These are phyloP conservation scores for Zygosaccharomyces pseudobailii DNA, from an alignment of 1,139 yeast species.

Conservation along the genomic window DNA sequence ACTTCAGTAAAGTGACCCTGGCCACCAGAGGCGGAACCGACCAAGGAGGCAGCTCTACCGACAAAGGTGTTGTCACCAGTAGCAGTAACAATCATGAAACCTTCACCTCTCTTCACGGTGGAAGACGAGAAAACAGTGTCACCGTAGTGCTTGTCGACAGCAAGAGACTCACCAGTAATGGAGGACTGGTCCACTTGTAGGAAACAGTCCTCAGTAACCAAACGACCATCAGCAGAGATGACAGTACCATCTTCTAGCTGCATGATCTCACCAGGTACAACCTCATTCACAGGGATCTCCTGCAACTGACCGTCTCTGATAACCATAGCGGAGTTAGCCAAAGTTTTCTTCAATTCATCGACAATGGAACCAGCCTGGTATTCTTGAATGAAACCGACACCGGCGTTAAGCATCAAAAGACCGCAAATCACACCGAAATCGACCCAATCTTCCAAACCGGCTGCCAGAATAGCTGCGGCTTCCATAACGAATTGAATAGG, in stretches of 20 bases:
- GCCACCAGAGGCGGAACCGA: slow-evolving; percentile 92
- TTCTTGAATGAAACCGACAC: slow-evolving; percentile 96
- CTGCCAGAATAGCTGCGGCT: slow-evolving; percentile 96
- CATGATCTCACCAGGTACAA: slow-evolving; percentile 90
- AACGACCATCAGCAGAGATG: slow-evolving; percentile 93
- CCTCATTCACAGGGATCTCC: slow-evolving; percentile 74
- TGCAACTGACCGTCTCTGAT: slow-evolving; percentile 76
- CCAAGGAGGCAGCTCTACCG: slow-evolving; percentile 96
- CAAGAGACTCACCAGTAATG: slow-evolving; percentile 96
- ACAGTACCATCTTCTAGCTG: slow-evolving; percentile 93
- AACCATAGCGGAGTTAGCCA: slow-evolving; percentile 83
- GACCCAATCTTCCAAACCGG: slow-evolving; percentile 98
- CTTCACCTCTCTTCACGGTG: slow-evolving; percentile 96
- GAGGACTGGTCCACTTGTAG: slow-evolving; percentile 97
- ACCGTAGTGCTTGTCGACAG: slow-evolving; percentile 89
- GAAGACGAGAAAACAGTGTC: slow-evolving; percentile 91
- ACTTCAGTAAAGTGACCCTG: slow-evolving; percentile 97
- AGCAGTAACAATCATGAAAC: slow-evolving; percentile 90
- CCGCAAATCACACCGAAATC: slow-evolving; percentile 98
- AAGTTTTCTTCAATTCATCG: slow-evolving; percentile 87
- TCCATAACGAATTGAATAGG: slow-evolving; percentile 99
- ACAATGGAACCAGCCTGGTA: slow-evolving; percentile 97
- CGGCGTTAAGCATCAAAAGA: slow-evolving; percentile 80
- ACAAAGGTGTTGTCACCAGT: slow-evolving; percentile 93
- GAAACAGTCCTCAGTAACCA: slow-evolving; percentile 82